These are phyloP conservation scores for Bremia lactucae DNA, from an alignment of 352 stramenopile species.

Conservation along the genomic window DNA sequence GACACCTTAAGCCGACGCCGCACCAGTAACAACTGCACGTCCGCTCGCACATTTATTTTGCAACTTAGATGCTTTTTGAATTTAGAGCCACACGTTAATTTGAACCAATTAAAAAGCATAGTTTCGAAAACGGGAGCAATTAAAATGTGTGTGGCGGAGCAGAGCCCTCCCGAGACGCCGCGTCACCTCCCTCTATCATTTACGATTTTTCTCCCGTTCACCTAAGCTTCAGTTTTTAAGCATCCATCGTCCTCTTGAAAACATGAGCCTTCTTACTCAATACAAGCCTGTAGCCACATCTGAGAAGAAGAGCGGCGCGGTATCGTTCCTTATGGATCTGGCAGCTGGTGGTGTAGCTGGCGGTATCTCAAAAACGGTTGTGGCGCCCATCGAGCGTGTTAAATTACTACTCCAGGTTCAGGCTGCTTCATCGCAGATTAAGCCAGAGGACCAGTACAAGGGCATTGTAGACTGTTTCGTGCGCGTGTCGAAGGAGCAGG, in stretches of 20 bases:
- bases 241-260: slow-evolving; percentile 18
- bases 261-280: slow-evolving; percentile 63
- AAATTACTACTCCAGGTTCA: slow-evolving; percentile 90
- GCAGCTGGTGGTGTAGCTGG: slow-evolving; percentile 77
- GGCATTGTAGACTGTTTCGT: slow-evolving; percentile 86
- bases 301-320: slow-evolving; percentile 43
- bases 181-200: slow-evolving; percentile 32
- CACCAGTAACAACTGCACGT: too few species aligned
- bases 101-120: too few species aligned
- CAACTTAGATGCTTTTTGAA: too few species aligned
- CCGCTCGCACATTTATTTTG: too few species aligned
- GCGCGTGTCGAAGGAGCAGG: slow-evolving; percentile 85
- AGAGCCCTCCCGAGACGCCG: slow-evolving; percentile 10
- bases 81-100: too few species aligned
- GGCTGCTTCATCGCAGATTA: slow-evolving; percentile 84
- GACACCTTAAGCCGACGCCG: too few species aligned
- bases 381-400: slow-evolving; percentile 86
- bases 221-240: slow-evolving; percentile 39
- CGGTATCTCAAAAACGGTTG: slow-evolving; percentile 86
- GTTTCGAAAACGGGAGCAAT: too few species aligned
- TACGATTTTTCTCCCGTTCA: slow-evolving; percentile 77
- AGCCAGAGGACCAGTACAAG: slow-evolving; percentile 88
- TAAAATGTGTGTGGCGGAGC: slow-evolving; percentile 54
- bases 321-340: slow-evolving; percentile 77
- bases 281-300: slow-evolving; percentile 80